These are phyloP conservation scores for Crithidia thermophila DNA, from an alignment of 208 protist species.

Conservation along the genomic window DNA sequence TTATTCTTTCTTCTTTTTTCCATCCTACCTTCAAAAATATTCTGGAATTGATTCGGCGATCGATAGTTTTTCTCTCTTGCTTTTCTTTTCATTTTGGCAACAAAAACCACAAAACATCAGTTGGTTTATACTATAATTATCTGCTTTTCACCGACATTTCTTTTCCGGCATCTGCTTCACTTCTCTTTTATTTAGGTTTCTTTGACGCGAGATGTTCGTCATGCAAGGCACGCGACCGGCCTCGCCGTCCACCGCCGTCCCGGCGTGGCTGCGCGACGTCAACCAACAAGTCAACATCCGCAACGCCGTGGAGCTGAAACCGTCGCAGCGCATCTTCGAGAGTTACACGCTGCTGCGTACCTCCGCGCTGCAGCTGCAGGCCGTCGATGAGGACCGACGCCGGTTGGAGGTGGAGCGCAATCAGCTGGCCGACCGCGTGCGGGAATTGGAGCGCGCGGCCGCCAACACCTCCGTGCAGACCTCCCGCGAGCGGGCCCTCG, in stretches of 20 bases:
- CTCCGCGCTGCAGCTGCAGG: conserved; percentile 42
- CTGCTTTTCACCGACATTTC: not conserved
- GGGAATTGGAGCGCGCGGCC: conserved; percentile 48
- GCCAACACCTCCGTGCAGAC: conserved; percentile 45
- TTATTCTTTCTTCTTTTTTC: not conserved
- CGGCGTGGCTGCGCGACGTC: conserved; percentile 39
- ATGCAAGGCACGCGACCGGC: conserved; percentile 15
- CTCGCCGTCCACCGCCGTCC: not conserved
- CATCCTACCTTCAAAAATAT: no score
- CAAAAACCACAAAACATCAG: no score
- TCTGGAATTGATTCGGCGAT: no score
- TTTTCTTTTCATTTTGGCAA: no score
- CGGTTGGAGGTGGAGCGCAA: conserved; percentile 39
- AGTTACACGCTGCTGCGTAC: conserved; percentile 45
- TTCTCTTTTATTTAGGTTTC: not conserved
- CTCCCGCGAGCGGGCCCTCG: conserved; percentile 49
- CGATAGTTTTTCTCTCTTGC: no score
- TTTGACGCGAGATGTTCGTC: not conserved
- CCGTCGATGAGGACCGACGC: conserved; percentile 38
- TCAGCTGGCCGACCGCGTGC: conserved; percentile 42
- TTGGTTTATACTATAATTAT: not conserved
- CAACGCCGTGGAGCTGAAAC: conserved; percentile 59
- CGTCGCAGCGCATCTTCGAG: conserved; percentile 45
- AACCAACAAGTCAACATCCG: conserved; percentile 50
- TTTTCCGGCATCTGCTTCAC: not conserved